These are phyloP conservation scores for Maudiozyma humilis DNA, from an alignment of 1,139 yeast genomes.

Conservation along the genomic window DNA sequence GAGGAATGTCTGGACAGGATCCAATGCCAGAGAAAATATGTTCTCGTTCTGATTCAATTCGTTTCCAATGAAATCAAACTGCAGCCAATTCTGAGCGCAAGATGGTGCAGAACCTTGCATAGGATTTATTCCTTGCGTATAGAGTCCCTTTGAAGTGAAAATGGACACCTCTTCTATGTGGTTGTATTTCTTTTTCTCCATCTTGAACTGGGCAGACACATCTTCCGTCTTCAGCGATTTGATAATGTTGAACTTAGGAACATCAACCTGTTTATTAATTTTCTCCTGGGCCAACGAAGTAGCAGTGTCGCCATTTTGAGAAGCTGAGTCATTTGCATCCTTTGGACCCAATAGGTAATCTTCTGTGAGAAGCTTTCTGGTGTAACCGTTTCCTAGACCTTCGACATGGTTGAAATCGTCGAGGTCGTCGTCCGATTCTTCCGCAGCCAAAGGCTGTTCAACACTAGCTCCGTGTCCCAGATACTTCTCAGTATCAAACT, in stretches of 20 bases:
- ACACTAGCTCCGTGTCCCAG: constrained; percentile 13
- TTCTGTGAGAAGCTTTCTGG: constrained; percentile 24
- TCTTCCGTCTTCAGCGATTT: constrained; percentile 20
- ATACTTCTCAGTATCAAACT: constrained; percentile 24
- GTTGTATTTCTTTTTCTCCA: constrained; percentile 18
- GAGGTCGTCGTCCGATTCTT: constrained; percentile 20
- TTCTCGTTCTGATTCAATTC: constrained; percentile 24
- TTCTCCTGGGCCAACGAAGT: constrained; percentile 8
- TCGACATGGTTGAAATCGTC: constrained; percentile 28
- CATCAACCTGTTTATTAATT: constrained; percentile 18
- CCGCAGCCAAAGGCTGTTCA: constrained; percentile 1
- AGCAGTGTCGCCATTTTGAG: neutral
- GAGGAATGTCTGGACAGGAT: constrained; percentile 26
- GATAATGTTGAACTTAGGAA: constrained; percentile 25
- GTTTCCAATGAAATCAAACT: constrained; percentile 23
- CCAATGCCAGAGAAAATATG: constrained; percentile 24
- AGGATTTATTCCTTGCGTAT: constrained; percentile 27
- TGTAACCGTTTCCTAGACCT: constrained; percentile 31
- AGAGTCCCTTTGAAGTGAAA: constrained; percentile 22
- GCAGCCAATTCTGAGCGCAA: constrained; percentile 26
- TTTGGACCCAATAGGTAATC: constrained; percentile 28
- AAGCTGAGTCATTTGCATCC: neutral
- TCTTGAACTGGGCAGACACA: constrained; percentile 17
- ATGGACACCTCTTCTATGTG: constrained; percentile 22
- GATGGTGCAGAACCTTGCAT: constrained; percentile 26